Evolutionary conservation across 495 filamentous ascomycete species (phyloP).

Genomic region (Xylaria bambusicola): DNA sequence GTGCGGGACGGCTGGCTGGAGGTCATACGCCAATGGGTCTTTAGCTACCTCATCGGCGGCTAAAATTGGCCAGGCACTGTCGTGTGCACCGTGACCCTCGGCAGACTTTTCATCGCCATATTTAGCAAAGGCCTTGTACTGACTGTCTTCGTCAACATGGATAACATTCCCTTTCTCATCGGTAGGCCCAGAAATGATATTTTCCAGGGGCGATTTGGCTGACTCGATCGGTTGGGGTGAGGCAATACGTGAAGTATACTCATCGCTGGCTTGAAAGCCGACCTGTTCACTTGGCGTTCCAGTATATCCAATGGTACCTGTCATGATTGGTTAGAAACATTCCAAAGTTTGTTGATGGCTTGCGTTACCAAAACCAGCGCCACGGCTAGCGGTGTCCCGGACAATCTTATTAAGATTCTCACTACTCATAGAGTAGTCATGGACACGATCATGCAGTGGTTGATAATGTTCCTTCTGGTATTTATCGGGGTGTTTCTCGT

Average conservation of each 20-base stretch:
- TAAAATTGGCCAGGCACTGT: conserved; percentile 73
- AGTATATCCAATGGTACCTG: conserved; percentile 48
- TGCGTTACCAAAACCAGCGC: conserved; percentile 65
- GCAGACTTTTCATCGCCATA: conserved; percentile 48
- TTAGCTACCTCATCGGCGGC: conserved; percentile 91
- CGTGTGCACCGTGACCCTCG: conserved; percentile 55
- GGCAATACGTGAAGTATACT: conserved; percentile 70
- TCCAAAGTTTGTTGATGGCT: conserved; percentile 36
- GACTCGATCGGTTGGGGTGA: conserved; percentile 56
- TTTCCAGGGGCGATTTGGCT: conserved; percentile 24
- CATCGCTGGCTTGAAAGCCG: conserved; percentile 76
- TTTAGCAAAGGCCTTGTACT: conserved; percentile 56
- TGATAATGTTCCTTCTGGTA: conserved; percentile 65
- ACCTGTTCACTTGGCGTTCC: conserved; percentile 79
- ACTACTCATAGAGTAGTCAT: conserved; percentile 86
- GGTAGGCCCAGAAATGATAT: conserved; percentile 23
- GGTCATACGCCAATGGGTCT: conserved; percentile 56
- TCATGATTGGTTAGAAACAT: conserved; percentile 39
- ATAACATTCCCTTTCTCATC: conserved; percentile 64
- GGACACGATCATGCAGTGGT: conserved; percentile 60
- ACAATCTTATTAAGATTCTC: conserved; percentile 92
- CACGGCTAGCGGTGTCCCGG: conserved; percentile 64
- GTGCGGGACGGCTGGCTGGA: conserved; percentile 65
- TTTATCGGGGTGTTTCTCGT: conserved; percentile 83
- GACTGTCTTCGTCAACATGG: conserved; percentile 73